Evolutionary conservation across 208 protist species (phyloP), one percentile per base, ranked within the genome.

Genomic region (Baffinella frigidus): DNA sequence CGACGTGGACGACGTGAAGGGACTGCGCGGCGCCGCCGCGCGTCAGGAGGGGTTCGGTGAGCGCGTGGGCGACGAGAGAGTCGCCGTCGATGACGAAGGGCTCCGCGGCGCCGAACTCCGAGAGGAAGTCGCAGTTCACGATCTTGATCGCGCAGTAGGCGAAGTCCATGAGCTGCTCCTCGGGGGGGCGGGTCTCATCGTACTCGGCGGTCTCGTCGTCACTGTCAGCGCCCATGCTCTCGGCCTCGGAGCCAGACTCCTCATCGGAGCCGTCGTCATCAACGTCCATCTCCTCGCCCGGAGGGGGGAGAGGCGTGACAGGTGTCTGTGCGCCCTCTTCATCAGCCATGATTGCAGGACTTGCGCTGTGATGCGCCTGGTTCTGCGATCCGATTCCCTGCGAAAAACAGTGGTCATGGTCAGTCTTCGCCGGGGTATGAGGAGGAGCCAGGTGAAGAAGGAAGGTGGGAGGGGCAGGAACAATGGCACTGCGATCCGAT

Each of bases 91-190:
- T 73, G n/a, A 90, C 24, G 43, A 71, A 90, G 27, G 36, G 35
- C 61, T 90, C 83, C 38, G 83, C 83, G 3, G 83, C 45, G 5
- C 83, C 83, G 83, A 90, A 90, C 30, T 90, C 83, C 33, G 30
- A 33, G 30, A 90, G 83, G 83, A 90, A 90, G 27, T 90, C 83
- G 41, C 83, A 73, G 64, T 44, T 43, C 11, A 73, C 30, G 43
- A 90, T 50, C 83, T 90, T 73, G 61, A 90, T 90, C n/a, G 73
- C 83, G 30, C 33, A 36, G 43, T 61, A 90, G 43, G 51, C 72
- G 83, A 43, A 72, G 38, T 72, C 51, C 3, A 90, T 43, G 62
- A 90, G 83, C 45, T 90, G 61, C 27, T 90, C 83, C 7, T 89
- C 56, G 20, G 36, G 44, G 20, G 73, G 44, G 27, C 27, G 20